Evolutionary conservation across 2,329 filamentous ascomycete species (phyloP), one percentile per base, ranked within the genome.

Genomic region (Ceratocystis eucalypticola): DNA sequence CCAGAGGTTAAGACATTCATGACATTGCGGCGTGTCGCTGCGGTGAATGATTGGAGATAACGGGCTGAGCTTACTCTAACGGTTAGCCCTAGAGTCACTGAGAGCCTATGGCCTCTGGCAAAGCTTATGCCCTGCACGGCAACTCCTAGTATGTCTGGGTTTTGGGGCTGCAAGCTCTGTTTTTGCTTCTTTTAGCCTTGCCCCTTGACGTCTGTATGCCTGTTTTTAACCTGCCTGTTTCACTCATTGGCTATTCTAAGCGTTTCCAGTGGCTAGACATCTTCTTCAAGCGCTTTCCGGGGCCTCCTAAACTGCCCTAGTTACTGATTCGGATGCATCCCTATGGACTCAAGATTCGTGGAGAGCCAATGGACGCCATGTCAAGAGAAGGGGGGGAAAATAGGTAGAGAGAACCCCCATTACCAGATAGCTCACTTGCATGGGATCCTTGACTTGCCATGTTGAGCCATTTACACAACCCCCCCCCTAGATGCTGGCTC

Each of bases 401-500:
- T 3, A 33, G 17, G 28, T 59, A n/a, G 28, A 6, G 1, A 17
- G 8, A 37, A 59, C 8, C 25, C 0, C 17, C 3, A n/a, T 15
- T 17, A 59, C 25, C 28, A n/a, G 12, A n/a, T 12, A 33, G 55
- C 1, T n/a, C 1, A n/a, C 28, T 8, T 33, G 55, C 53, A 59
- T 30, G 53, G 53, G 28, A 2, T 33, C 17, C 55, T 25, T 59
- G 28, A 59, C 12, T 30, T 59, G 28, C 55, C 17, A 59, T 30
- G 25, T 17, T 59, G 55, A 59, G 55, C 55, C 55, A 59, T 59
- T 59, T 59, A 37, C 55, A 59, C 28, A n/a, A 59, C 37, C 22
- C 22, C 22, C 22, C 55, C 55, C 28, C 55, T 59, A 25, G 55
- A 59, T 59, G 55, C 55, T 17, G 28, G 28, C n/a, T 59, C 33